Evolutionary conservation across 1,139 yeast species (phyloP).

Genomic region (Kurtzmaniella quercitrusa): DNA sequence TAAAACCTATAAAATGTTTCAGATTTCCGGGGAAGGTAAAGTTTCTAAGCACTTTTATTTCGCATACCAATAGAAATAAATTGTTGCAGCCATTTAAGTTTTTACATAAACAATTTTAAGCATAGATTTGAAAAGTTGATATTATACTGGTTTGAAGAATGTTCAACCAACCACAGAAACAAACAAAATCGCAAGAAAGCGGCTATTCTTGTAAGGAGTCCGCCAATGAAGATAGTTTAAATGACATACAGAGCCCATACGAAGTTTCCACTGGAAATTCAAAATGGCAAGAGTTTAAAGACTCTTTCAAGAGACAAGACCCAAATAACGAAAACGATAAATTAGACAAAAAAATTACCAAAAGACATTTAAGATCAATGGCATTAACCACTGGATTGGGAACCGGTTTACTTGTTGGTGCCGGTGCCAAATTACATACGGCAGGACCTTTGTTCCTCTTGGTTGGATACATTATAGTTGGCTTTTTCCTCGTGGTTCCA

Average conservation of each 20-base stretch:
- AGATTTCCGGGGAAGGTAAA: neutral
- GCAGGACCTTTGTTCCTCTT: slow-evolving; percentile 35
- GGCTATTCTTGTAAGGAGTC: neutral
- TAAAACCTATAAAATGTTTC: neutral
- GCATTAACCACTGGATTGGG: slow-evolving; percentile 35
- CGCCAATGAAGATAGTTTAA: neutral
- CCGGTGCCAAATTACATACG: slow-evolving; percentile 27
- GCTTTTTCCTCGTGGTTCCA: slow-evolving; percentile 33
- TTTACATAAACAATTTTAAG: neutral
- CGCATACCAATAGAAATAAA: neutral
- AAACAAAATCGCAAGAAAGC: neutral
- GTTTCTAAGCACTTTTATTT: neutral
- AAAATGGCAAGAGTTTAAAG: slow-evolving; percentile 4
- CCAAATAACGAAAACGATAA: neutral
- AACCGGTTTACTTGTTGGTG: slow-evolving; percentile 35
- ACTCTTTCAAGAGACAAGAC: slow-evolving; percentile 6
- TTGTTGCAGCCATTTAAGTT: neutral
- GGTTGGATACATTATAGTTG: slow-evolving; percentile 30
- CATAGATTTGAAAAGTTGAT: too few relatives aligned
- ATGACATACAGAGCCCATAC: neutral
- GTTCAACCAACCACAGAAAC: neutral
- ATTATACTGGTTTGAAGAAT: too few relatives aligned
- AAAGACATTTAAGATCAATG: slow-evolving; percentile 27
- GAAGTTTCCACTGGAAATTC: neutral
- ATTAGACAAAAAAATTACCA: slow-evolving; percentile 6